Evolutionary conservation across 2,329 filamentous ascomycete genomes (phyloP).

Genomic region (Lojkania enalia): DNA sequence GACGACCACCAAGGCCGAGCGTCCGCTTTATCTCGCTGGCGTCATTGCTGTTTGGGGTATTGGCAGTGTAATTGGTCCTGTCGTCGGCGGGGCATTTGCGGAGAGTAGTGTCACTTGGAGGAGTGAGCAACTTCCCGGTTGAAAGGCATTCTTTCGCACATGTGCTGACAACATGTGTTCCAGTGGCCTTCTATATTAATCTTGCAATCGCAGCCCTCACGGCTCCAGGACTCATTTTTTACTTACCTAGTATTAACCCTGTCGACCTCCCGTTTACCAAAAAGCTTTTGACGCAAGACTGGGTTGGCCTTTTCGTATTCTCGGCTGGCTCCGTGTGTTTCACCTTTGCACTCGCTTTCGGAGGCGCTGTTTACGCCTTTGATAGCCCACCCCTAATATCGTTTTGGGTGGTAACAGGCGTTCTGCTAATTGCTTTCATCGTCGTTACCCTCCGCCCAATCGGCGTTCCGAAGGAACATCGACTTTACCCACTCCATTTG

Average conservation of each 20-base stretch:
- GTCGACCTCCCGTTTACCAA: conserved; percentile 9
- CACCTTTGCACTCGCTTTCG: conserved; percentile 56
- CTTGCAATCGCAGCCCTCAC: conserved; percentile 51
- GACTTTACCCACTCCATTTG: conserved; percentile 57
- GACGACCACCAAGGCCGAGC: conserved; percentile 37
- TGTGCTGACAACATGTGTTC: conserved; percentile 14
- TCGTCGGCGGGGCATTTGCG: conserved; percentile 54
- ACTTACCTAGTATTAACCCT: conserved; percentile 5
- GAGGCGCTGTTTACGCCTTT: conserved; percentile 56
- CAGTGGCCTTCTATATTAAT: conserved; percentile 62
- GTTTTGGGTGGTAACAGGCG: conserved; percentile 51
- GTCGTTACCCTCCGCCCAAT: conserved; percentile 52
- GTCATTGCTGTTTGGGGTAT: conserved; percentile 46
- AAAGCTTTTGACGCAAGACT: conserved; percentile 4
- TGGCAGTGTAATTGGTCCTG: conserved; percentile 51
- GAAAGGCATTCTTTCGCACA: background rate
- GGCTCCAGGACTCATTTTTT: conserved; percentile 32
- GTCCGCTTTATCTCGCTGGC: conserved; percentile 35
- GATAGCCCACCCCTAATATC: conserved; percentile 48
- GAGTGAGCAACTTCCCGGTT: background rate
- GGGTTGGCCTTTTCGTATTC: conserved; percentile 48
- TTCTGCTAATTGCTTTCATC: conserved; percentile 48
- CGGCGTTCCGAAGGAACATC: conserved; percentile 48
- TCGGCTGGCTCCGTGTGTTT: conserved; percentile 45
- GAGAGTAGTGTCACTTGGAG: background rate